These are phyloP conservation scores for Claviceps spartinae DNA, from an alignment of 2,329 filamentous ascomycete species.

Conservation along the genomic window DNA sequence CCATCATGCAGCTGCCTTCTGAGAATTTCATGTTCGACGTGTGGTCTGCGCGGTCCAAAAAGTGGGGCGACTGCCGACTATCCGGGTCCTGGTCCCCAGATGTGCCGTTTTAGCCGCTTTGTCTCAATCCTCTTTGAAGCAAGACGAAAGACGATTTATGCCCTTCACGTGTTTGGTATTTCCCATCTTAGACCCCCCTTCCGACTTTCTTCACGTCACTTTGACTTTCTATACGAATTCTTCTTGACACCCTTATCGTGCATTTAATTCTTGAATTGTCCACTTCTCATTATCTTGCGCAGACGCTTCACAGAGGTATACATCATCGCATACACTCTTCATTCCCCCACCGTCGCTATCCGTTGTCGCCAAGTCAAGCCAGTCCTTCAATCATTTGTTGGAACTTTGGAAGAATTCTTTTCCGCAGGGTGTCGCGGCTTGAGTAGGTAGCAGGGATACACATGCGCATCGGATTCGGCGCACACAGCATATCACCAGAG, in stretches of 20 bases:
- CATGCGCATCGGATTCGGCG: too few species aligned
- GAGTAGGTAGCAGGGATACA: too few species aligned
- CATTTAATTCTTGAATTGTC: too few species aligned
- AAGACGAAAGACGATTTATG: not conserved
- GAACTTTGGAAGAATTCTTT: too few species aligned
- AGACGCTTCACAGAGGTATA: not conserved
- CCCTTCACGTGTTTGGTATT: not conserved
- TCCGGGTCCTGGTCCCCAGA: not conserved
- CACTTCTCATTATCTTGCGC: not conserved
- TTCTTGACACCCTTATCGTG: too few species aligned
- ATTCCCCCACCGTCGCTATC: not conserved
- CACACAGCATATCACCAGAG: not conserved
- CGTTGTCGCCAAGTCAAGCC: not conserved
- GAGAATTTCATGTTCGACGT: too few species aligned
- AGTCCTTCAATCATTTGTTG: not conserved
- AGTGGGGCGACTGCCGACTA: conserved; percentile 5
- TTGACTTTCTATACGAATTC: not conserved
- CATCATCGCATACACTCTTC: not conserved
- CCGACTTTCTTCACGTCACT: not conserved
- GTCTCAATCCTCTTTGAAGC: conserved; percentile 2
- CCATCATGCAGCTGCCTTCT: too few species aligned
- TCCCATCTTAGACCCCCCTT: not conserved
- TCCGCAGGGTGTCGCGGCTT: too few species aligned
- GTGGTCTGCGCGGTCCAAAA: not conserved
- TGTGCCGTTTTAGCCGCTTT: conserved; percentile 5